These are phyloP conservation scores for Clavispora vitiphila DNA, from an alignment of 805 yeast genomes.

Conservation along the genomic window DNA sequence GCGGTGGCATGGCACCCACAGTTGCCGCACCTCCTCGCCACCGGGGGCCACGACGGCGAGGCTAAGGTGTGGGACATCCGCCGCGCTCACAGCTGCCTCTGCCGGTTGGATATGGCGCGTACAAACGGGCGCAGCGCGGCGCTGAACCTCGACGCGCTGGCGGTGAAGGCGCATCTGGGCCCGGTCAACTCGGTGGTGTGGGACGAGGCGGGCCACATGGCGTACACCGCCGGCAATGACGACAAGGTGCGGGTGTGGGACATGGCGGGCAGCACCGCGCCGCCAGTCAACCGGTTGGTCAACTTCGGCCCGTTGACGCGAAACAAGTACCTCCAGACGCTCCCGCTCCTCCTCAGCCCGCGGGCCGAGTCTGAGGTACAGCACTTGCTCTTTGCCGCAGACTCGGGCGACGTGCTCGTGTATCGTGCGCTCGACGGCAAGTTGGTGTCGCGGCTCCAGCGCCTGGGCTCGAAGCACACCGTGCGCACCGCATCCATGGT, in stretches of 20 bases:
- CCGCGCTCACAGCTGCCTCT: constrained; percentile 56
- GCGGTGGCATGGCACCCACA: constrained; percentile 74
- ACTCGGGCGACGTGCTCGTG: constrained; percentile 64
- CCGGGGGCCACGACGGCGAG: constrained; percentile 80
- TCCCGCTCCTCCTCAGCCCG: constrained; percentile 52
- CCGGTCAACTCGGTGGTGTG: constrained; percentile 77
- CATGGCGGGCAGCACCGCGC: constrained; percentile 33
- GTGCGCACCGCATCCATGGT: constrained; percentile 51
- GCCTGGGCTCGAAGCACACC: constrained; percentile 35
- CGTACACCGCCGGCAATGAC: constrained; percentile 72
- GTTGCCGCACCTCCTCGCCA: constrained; percentile 55
- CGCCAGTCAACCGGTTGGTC: constrained; percentile 54
- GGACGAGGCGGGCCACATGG: constrained; percentile 58
- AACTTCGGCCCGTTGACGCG: constrained; percentile 77
- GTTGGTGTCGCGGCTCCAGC: constrained; percentile 50
- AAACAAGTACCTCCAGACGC: constrained; percentile 47
- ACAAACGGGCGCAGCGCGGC: constrained; percentile 31
- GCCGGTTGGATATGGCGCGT: constrained; percentile 54
- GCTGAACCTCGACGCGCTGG: constrained; percentile 25
- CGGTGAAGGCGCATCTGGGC: constrained; percentile 66
- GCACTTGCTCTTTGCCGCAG: constrained; percentile 66
- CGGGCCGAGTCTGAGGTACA: constrained; percentile 49
- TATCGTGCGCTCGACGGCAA: constrained; percentile 59
- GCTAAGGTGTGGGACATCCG: constrained; percentile 85
- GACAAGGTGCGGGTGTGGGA: constrained; percentile 82